Base-by-base conservation (phyloP, 208 protist genomes). In the Crithidia acanthocephali region DNA sequence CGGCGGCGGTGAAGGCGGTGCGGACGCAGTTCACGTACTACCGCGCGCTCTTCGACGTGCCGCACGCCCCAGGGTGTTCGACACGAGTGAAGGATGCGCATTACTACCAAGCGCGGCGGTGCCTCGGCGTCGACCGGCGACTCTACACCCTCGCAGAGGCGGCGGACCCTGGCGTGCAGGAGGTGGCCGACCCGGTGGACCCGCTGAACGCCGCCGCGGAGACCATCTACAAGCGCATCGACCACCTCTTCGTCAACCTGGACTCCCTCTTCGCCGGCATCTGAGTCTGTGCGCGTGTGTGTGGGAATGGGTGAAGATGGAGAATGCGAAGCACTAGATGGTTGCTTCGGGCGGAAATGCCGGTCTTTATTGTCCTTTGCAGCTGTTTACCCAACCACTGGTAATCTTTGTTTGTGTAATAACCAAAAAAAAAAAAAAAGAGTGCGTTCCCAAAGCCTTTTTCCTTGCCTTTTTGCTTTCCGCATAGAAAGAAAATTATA, bases 11-110 rank as follows among this genome's bases (percentile, higher is more conserved):
- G 20, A 81, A 80, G 16, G 82, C 84, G 18, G 55, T 97, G 44
- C 82, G 92, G 20, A 76, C 66, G 22, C 92, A 97, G 68, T 92
- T 95, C 37, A 94, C 92, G 2, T 97, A 93, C 72, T 95, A 91
- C 82, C 86, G 88, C 47, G 92, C 90, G 0, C 71, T 97, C 25
- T 95, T 97, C 82, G 92, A 95, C 58, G 79, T 93, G n/a, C 92
- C 92, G 10, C 90, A 94, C 63, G 80, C 82, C 0, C 88, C 87
- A 6, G 90, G 88, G 18, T 97, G 88, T 58, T 51, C 81, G 6
- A 53, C 71, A 35, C 68, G 64, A 0, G 77, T 97, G 37, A 91
- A 88, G 78, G 61, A 90, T 48, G 72, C 65, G 23, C 92, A 97
- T 55, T 75, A 79, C 64, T 76, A 75, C 37, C 85, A 74, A 37